Evolutionary conservation across 305 asterid species (phyloP).

Genomic region (Solanum hybrid): DNA sequence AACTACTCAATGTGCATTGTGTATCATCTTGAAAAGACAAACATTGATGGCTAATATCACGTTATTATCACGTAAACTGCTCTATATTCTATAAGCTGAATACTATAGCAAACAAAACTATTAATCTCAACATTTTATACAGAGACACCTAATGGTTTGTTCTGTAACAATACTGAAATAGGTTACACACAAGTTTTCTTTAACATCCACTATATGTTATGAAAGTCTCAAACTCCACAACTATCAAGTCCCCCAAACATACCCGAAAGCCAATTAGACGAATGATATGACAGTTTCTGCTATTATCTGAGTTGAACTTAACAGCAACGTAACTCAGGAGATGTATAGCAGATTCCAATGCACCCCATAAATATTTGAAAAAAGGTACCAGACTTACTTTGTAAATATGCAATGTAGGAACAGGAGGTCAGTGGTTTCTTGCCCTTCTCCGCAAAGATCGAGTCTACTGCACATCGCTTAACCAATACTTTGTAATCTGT

Average conservation of each 20-base stretch:
- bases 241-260: background rate
- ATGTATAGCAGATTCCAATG: background rate
- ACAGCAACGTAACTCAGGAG: background rate
- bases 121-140: background rate
- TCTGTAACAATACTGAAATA: background rate
- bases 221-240: background rate
- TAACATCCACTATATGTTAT: background rate
- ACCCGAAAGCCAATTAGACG: background rate
- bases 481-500: background rate
- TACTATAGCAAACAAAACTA: background rate
- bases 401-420: background rate
- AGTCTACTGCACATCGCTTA: background rate
- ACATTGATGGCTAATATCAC: background rate
- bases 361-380: background rate
- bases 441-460: background rate
- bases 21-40: background rate
- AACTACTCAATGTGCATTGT: background rate
- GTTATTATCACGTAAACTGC: background rate
- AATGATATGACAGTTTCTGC: background rate
- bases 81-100: background rate
- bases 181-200: background rate
- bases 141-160: background rate
- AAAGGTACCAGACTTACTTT: background rate
- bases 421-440: background rate
- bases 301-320: background rate